Conservation (phyloP, 768 basidiomycete species). For the Boletus tomentosulus region DNA sequence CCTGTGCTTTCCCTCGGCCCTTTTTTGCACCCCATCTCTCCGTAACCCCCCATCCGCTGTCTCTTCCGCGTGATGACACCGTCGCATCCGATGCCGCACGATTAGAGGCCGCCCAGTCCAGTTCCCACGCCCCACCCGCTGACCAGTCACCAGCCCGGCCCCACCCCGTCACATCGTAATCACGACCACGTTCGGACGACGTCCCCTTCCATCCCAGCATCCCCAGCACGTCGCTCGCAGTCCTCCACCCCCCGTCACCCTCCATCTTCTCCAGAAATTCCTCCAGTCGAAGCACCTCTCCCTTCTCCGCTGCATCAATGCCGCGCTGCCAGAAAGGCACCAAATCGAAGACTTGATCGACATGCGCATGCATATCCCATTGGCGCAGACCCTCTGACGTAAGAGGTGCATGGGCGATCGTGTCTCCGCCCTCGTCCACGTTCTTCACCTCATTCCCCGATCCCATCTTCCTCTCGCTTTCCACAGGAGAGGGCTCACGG, state of each 20-base stretch:
- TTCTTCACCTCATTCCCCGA: constrained; percentile 7
- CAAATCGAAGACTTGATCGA: constrained; percentile 47
- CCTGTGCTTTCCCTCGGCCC: not conserved
- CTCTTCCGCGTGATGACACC: constrained; percentile 10
- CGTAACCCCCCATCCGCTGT: constrained; percentile 17
- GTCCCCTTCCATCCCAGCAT: constrained; percentile 25
- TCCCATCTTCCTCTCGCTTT: not conserved
- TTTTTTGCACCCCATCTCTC: constrained; percentile 12
- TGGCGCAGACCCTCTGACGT: constrained; percentile 26
- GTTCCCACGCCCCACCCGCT: constrained; percentile 8
- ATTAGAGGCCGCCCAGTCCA: constrained; percentile 1
- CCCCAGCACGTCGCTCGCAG: constrained; percentile 26
- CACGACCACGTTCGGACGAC: constrained; percentile 4
- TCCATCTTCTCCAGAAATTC: constrained; percentile 44
- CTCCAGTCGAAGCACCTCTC: constrained; percentile 40
- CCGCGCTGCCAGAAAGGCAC: constrained; percentile 53
- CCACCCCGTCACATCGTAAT: constrained; percentile 5
- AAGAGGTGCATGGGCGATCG: constrained; percentile 27
- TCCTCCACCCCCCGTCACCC: constrained; percentile 30
- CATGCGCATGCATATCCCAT: constrained; percentile 31
- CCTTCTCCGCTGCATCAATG: constrained; percentile 44
- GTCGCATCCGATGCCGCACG: constrained; percentile 18
- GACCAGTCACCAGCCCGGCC: constrained; percentile 11
- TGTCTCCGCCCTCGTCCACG: constrained; percentile 28
- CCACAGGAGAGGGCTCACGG: constrained; percentile 13